Conservation (phyloP, 805 yeast genomes). For the Ogataea ramenticola region DNA sequence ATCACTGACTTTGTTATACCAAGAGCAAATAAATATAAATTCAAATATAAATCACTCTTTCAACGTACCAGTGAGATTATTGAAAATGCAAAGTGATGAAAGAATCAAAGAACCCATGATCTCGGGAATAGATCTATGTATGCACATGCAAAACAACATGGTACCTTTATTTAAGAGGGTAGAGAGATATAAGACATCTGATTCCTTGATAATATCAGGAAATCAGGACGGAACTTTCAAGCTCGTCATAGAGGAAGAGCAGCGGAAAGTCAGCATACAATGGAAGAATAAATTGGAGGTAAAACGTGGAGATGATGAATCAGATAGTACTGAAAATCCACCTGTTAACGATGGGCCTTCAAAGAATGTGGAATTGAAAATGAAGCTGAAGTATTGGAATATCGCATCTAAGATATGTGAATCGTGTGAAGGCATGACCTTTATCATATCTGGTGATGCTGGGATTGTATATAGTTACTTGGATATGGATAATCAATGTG, state of each 20-base stretch:
- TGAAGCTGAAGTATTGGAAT: conserved; percentile 61
- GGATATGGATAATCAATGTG: conserved; percentile 58
- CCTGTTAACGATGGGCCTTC: conserved; percentile 11
- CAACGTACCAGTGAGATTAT: conserved; percentile 61
- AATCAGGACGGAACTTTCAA: conserved; percentile 42
- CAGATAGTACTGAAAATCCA: not conserved
- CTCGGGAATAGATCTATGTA: conserved; percentile 44
- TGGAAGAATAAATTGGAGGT: conserved; percentile 54
- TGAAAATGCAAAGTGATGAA: conserved; percentile 47
- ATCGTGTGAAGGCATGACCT: conserved; percentile 51
- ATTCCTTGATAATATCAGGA: conserved; percentile 42
- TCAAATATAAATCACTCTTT: conserved; percentile 55
- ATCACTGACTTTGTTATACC: conserved; percentile 47
- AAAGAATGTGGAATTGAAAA: conserved; percentile 32
- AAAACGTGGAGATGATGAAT: conserved; percentile 20
- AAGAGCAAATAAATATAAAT: conserved; percentile 33
- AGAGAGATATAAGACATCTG: conserved; percentile 56
- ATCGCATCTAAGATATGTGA: conserved; percentile 55
- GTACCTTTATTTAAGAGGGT: conserved; percentile 48
- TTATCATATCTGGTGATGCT: conserved; percentile 50
- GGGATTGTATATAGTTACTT: conserved; percentile 61
- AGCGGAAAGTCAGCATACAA: conserved; percentile 43
- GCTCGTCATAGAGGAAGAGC: conserved; percentile 48
- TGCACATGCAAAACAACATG: conserved; percentile 46
- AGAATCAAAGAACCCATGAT: conserved; percentile 58